Evolutionary conservation across 345 rosid species (phyloP).

Genomic region (Rhodamnia rubescens): DNA sequence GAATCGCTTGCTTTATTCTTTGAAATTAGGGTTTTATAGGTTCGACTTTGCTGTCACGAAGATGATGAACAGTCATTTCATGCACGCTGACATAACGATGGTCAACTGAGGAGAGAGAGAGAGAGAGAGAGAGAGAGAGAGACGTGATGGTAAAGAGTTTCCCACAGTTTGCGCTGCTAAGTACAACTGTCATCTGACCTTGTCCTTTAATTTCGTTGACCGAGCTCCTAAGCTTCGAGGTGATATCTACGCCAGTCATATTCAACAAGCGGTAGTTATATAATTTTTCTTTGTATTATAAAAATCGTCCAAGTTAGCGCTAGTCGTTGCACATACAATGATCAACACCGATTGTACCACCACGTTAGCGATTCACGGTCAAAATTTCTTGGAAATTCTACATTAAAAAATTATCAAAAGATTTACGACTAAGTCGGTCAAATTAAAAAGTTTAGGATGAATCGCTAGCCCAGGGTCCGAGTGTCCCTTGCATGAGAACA

Average conservation of each 20-base stretch:
- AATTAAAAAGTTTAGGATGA: too few relatives aligned
- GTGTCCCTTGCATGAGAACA: too few relatives aligned
- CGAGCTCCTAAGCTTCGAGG: background rate
- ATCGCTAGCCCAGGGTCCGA: too few relatives aligned
- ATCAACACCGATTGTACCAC: background rate
- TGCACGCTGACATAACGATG: background rate
- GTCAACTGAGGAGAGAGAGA: background rate
- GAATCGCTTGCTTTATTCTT: background rate
- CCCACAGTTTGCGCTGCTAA: background rate
- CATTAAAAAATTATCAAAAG: background rate
- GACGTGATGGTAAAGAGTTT: background rate
- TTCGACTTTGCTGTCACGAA: background rate
- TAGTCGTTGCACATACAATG: rapidly evolving
- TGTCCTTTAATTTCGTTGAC: background rate
- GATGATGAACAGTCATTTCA: too few relatives aligned
- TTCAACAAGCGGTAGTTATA: background rate
- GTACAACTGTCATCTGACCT: background rate
- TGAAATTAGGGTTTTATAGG: background rate
- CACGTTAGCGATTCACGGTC: rapidly evolving
- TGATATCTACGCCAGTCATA: background rate
- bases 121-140: background rate
- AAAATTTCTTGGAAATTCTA: background rate
- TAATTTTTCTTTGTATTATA: too few relatives aligned
- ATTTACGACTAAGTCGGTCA: too few relatives aligned
- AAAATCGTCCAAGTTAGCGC: rapidly evolving